These are phyloP conservation scores for Iberis amara DNA, from an alignment of 441 rosid genomes.

Conservation along the genomic window DNA sequence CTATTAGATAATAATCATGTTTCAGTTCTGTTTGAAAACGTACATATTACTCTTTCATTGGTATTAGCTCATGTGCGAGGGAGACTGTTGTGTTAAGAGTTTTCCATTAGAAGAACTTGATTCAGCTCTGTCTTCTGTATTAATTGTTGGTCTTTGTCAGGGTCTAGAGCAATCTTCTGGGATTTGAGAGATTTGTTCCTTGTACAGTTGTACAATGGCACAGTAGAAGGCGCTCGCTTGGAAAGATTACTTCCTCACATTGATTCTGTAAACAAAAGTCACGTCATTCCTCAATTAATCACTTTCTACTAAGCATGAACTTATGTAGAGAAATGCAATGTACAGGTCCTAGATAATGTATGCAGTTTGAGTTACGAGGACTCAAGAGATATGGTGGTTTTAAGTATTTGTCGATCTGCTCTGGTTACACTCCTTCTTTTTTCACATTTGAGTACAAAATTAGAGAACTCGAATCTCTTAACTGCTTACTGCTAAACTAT, in stretches of 20 bases:
- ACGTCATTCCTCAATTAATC: slow-evolving; percentile 5
- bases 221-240: slow-evolving; percentile 74
- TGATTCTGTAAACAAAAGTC: slow-evolving; percentile 60
- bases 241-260: slow-evolving; percentile 66
- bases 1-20: not conserved
- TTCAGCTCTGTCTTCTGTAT: slow-evolving; percentile 10
- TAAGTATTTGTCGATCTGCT: slow-evolving; percentile 69
- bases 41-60: not conserved
- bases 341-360: slow-evolving; percentile 73
- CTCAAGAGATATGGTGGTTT: slow-evolving; percentile 75
- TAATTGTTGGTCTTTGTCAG: slow-evolving; percentile 34
- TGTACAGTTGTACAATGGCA: slow-evolving; percentile 59
- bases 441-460: slow-evolving; percentile 4
- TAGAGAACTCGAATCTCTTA: slow-evolving; percentile 5
- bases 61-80: slow-evolving; percentile 6
- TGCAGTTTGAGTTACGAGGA: slow-evolving; percentile 76
- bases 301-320: slow-evolving; percentile 20
- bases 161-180: slow-evolving; percentile 84
- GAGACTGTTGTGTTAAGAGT: slow-evolving; percentile 5
- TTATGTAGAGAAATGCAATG: slow-evolving; percentile 27
- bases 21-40: slow-evolving; percentile 1
- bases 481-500: slow-evolving; percentile 11
- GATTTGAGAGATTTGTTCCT: slow-evolving; percentile 81
- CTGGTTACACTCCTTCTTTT: slow-evolving; percentile 39
- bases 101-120: not conserved